Evolutionary conservation across 1,284 basidiomycete species (phyloP), one percentile per base, ranked within the genome.

Genomic region (Naganishia liquefaciens): DNA sequence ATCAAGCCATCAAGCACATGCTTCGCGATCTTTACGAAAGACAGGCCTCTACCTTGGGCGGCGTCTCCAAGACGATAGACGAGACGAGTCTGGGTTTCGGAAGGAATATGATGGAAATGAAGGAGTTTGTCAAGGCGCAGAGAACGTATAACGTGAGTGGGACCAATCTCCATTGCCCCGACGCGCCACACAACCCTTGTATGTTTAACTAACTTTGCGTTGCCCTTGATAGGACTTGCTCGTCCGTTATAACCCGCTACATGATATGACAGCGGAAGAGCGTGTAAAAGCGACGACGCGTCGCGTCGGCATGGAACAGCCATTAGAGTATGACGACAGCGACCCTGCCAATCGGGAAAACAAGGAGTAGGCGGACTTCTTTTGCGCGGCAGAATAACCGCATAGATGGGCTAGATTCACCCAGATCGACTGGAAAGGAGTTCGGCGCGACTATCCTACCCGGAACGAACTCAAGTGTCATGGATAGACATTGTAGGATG

Each of bases 191-290:
- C 13, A 37, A 37, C 13, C n/a, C 33, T 37, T 13, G 10, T 37
- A 13, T 13, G 13, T 13, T 37, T 37, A 7, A 28, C 19, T 21
- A 40, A 28, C 30, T 28, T 17, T 46, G n/a, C 52, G 25, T 23
- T 39, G 33, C 21, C 9, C 57, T 46, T 17, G 19, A 3, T 65
- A 92, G 90, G 81, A 81, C 23, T 79, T 93, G 46, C 77, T 93
- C 64, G 87, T 89, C 67, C 82, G 90, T 64, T 96, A 96, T 80
- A 94, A 93, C 75, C 92, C 93, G 0, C 80, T 89, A 13, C 79
- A 87, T 54, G 89, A 89, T 71, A 83, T 93, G 72, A 87, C 90
- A 0, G 81, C 84, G 25, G 85, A 91, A 72, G 91, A 94, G 73
- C 82, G 88, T 66, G 83, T 94, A 64, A 82, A 87, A 68, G 90